Evolutionary conservation across 1,139 yeast species (phyloP), one percentile per base, ranked within the genome.

Genomic region (Taphrina communis): DNA sequence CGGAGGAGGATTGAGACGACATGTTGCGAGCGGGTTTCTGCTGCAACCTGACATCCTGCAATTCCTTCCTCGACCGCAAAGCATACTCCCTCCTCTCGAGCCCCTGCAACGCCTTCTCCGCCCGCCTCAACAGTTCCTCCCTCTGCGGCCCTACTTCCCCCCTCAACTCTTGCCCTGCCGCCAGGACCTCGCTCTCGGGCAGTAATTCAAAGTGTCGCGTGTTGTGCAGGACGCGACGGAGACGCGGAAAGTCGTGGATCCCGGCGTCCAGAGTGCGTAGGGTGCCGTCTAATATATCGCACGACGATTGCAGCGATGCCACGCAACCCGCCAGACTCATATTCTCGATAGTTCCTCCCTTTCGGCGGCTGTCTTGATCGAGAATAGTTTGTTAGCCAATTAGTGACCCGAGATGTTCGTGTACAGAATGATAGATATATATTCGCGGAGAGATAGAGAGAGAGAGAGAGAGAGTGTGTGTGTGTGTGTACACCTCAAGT

Each of bases 211-310:
- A 70, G 46, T 70, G 71, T 42, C 65, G 42, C 39, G 65, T 36
- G 57, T 25, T 55, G 25, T 46, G 41, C 31, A 69, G 36, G 48
- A 70, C 61, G 41, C 17, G 41, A 21, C 39, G 44, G 9, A 70
- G 63, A 9, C 72, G 63, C 14, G 70, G 70, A n/a, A 70, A 66
- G 44, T 70, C 72, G 25, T 51, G 21, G 57, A 69, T 70, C 31
- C 31, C 31, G 31, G 51, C 12, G 42, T 70, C 61, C 1, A 70
- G 60, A 7, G 67, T 56, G 17, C 44, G 36, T 41, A 70, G 36
- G 14, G 66, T 46, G 19, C 56, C 7, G 46, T 59, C 55, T n/a
- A 68, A 55, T 19, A 41, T 12, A 9, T 48, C 17, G 35, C 63
- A 57, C 50, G 68, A 65, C 31, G 63, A 19, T 17, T 14, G 17